phyloP scores from a whole-genome alignment of 106 monocot genomes.

The Allium fistulosum region DNA sequence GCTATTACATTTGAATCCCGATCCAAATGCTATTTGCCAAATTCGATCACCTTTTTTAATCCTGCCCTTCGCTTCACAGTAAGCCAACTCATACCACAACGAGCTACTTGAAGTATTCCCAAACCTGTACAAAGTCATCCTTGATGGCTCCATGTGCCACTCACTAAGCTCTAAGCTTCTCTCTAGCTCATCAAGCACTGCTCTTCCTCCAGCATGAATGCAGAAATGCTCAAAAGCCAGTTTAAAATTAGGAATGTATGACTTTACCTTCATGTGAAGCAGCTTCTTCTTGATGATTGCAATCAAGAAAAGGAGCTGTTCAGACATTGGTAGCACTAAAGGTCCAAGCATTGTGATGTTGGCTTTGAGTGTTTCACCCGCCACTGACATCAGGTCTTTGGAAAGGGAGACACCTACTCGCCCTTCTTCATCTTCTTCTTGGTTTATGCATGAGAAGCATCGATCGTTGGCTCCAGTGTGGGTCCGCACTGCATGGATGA shows the following conservation, averaged over 20 bases:
- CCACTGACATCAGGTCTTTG: conserved; percentile 19
- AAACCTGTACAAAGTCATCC: conserved; percentile 13
- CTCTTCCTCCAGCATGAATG: conserved; percentile 9
- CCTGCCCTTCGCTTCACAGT: conserved; percentile 9
- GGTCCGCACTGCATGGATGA: conserved; percentile 23
- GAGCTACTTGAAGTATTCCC: conserved; percentile 13
- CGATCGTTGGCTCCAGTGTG: conserved; percentile 16
- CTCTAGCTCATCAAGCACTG: conserved; percentile 14
- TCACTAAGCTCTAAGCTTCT: conserved; percentile 5
- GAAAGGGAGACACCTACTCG: conserved; percentile 18
- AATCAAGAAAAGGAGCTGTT: conserved; percentile 17
- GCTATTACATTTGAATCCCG: conserved; percentile 13
- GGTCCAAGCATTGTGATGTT: conserved; percentile 26
- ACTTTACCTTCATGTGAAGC: conserved; percentile 8
- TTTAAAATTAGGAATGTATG: conserved; percentile 13
- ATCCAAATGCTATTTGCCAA: conserved; percentile 14
- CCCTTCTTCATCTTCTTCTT: conserved; percentile 9
- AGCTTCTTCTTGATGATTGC: conserved; percentile 8
- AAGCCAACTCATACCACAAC: conserved; percentile 10
- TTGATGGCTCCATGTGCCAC: conserved; percentile 15
- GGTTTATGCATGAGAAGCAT: conserved; percentile 16
- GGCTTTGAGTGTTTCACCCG: conserved; percentile 22
- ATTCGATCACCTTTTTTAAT: conserved; percentile 6
- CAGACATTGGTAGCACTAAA: conserved; percentile 18
- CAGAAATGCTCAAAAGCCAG: conserved; percentile 12